Evolutionary conservation across 139 green algal genomes (phyloP).

Genomic region (Ettlia oleoabundans): DNA sequence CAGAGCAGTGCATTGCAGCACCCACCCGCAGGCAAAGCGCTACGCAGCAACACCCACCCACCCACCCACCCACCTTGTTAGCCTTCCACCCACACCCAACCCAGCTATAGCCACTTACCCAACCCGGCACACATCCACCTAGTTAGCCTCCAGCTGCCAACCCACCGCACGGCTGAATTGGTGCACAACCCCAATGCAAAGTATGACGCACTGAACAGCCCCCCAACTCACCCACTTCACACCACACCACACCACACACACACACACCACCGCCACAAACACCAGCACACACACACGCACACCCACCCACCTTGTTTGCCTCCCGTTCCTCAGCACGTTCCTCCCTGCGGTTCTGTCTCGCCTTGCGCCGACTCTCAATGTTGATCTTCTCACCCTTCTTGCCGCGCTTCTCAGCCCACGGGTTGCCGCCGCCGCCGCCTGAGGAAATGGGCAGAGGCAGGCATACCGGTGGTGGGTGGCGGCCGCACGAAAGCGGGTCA

Average conservation of each 20-base stretch:
- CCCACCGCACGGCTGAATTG: too few species aligned
- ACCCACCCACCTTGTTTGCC: slow-evolving; percentile 44
- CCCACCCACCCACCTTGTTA: too few species aligned
- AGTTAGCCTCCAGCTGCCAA: too few species aligned
- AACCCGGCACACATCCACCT: too few species aligned
- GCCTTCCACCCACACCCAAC: too few species aligned
- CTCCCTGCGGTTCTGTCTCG: slow-evolving; percentile 53
- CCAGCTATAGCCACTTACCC: too few species aligned
- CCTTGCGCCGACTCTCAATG: slow-evolving; percentile 47
- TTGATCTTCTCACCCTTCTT: slow-evolving; percentile 26
- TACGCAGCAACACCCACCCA: too few species aligned
- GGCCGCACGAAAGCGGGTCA: not conserved
- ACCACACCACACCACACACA: not conserved
- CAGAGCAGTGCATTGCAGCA: too few species aligned
- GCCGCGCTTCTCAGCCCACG: not conserved
- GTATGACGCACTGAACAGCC: too few species aligned
- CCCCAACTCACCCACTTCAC: not conserved
- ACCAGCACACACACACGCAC: not conserved
- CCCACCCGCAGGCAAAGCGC: too few species aligned
- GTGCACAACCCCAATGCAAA: too few species aligned
- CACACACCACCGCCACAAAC: not conserved
- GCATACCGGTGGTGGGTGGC: not conserved
- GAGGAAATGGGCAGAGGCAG: not conserved
- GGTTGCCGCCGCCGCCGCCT: not conserved
- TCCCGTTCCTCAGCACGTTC: slow-evolving; percentile 53